Evolutionary conservation across 2,329 filamentous ascomycete species (phyloP), one percentile per base, ranked within the genome.

Genomic region (Simplicillium sp.): DNA sequence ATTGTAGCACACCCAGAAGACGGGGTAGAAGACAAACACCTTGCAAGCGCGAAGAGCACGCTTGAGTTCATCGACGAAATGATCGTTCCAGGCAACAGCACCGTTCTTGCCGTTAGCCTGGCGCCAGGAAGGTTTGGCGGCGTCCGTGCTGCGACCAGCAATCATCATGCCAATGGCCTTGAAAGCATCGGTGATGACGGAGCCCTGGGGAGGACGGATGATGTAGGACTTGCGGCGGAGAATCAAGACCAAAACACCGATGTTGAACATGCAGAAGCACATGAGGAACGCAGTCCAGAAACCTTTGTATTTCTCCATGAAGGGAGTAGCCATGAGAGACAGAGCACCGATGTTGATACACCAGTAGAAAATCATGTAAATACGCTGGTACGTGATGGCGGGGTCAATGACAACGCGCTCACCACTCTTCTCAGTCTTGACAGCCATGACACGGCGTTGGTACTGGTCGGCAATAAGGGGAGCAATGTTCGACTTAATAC

Each of bases 311-410:
- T 73, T 64, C 57, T 88, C 84, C 65, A 86, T 72, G 54, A 77
- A 80, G 1, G 77, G 77, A 1, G 79, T 86, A 7, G 74, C 78
- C 49, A 87, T 70, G 40, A 76, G 66, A 0, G 76, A 83, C 7
- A 88, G 66, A 2, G 79, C 75, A n/a, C 82, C 84, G 13, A 87
- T 50, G 59, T 87, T 87, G 54, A 87, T 85, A 60, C 77, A 82
- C 57, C 72, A 70, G 61, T 86, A 86, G 64, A 85, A 86, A 54
- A 85, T 73, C 77, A 79, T 83, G 66, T 83, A 85, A 46, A 85
- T 77, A 37, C 78, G 70, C 52, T 81, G 75, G 46, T 80, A 73
- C 1, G 82, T 85, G 41, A 83, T 65, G 32, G 73, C 67, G 0
- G 80, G 80, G 49, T 85, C 80, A 18, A 84, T 72, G 47, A 86